Evolutionary conservation across 306 rosid genomes (phyloP), one percentile per base, ranked within the genome.

Genomic region (Parietaria judaica): DNA sequence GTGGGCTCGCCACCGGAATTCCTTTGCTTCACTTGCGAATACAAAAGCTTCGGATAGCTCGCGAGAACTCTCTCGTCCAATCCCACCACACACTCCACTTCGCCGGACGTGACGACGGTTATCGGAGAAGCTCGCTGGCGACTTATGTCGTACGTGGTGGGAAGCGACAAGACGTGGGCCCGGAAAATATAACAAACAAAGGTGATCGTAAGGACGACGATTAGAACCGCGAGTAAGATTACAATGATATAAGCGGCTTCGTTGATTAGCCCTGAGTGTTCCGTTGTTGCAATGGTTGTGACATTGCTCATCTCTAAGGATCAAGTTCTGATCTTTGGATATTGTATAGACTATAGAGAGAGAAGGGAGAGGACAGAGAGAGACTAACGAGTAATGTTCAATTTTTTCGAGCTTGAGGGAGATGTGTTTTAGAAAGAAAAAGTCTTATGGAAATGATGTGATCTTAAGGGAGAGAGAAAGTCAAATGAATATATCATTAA

Each of bases 31-130:
- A 62, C 65, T 7, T 70, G 45, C 9, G 59, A 11, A 49, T 63
- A 64, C 3, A 64, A 16, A 36, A 70, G 8, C 53, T 39, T 57
- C 14, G 75, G 70, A 44, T 38, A 62, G 63, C 57, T 54, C 1
- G 36, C 14, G 48, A 31, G 51, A 3, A 54, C 56, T 15, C 44
- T 46, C 8, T 59, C 72, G 53, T 68, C 51, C 6, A 60, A 12
- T 12, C 66, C 72, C 3, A 7, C 41, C 15, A 2, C 23, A 3
- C 1, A 3, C 44, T 31, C 46, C 31, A 14, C 6, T 6, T 10
- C 16, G 7, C 23, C 47, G 45, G 45, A 23, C 31, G 31, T 23
- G 31, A 23, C 45, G 45, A 50, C 8, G 16, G 31, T 17, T 5
- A 50, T 50, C 13, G 54, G 54, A 8, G 54, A 50, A 11, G 54